Evolutionary conservation across 129 eudicot genomes (phyloP), one percentile per base, ranked within the genome.

Genomic region (Pittosporum tobira): DNA sequence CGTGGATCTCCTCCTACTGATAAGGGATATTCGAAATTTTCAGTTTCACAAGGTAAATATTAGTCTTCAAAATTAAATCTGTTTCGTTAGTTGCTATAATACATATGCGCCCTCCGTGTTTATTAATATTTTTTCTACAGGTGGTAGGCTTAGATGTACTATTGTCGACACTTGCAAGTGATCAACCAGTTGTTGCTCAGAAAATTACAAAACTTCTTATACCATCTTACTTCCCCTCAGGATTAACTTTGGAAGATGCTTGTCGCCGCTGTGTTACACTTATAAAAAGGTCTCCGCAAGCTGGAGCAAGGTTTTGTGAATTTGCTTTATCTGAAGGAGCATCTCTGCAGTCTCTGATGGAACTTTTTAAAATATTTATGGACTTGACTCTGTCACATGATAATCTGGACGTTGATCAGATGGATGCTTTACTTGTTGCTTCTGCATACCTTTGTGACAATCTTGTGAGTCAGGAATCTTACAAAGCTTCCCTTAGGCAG

Each of bases 231-330:
- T 93, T 93, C 52, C 99, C 99, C 2, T 70, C 88, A 43, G 75
- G 68, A 15, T 83, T 81, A 52, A 62, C 76, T 47, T 65, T 57
- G 21, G 85, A 78, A 76, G 99, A 87, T 79, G 99, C 96, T 61
- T 83, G 94, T 31, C 71, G 70, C 21, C 96, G 99, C 26, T 83
- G 79, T 66, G 66, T 84, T 29, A 77, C 96, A 45, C 88, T 93
- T n/a, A 70, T 87, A 37, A 93, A 77, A 72, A 81, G 99, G 75
- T 81, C 96, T 56, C 96, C 99, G 0, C 34, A 60, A 44, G 99
- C 96, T 37, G 99, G 96, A 34, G 99, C 99, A 62, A 81, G 88
- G 65, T 87, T 93, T 59, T 93, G 99, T 71, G 96, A 93, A 67
- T 87, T 83, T 66, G 77, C 79, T 48, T 58, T 63, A 48, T 65